These are phyloP conservation scores for Spergularia azorica DNA, from an alignment of 179 eudicot genomes.

Conservation along the genomic window DNA sequence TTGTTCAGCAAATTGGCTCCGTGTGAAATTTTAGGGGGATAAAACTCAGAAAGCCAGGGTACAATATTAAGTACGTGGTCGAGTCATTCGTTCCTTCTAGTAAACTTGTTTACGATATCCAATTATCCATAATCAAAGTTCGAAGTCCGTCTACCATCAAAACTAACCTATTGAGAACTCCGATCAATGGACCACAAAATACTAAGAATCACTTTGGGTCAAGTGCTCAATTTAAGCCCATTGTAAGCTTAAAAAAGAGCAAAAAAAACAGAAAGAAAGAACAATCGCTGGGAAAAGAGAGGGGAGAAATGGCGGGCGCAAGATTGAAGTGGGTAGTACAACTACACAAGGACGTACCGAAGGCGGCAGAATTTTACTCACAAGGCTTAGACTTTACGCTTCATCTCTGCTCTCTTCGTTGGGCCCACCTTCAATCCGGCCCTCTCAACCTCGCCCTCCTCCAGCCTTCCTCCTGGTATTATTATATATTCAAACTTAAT, in stretches of 20 bases:
- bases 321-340: slow-evolving; percentile 74
- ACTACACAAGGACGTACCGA: slow-evolving; percentile 87
- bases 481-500: background rate
- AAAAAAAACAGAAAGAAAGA: no score
- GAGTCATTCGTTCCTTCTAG: no score
- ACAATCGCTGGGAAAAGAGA: background rate
- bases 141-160: background rate
- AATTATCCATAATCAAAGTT: background rate
- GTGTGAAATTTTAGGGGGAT: no score
- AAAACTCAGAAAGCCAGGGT: no score
- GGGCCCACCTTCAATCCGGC: slow-evolving; percentile 45
- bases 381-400: slow-evolving; percentile 57
- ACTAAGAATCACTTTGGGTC: background rate
- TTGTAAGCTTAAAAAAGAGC: no score
- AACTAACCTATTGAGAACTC: background rate
- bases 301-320: slow-evolving; percentile 32
- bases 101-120: no score
- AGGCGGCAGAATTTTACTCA: slow-evolving; percentile 72
- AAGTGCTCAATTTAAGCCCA: no score
- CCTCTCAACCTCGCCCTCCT: slow-evolving; percentile 35
- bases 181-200: background rate
- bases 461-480: slow-evolving; percentile 36
- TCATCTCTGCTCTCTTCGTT: slow-evolving; percentile 43
- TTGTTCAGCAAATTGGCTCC: no score
- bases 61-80: no score